Percentiles rank a stretch among this genome's conserved stretches.
Evolutionary conservation across 148 eudicot species (phyloP).

Genomic region (Cornus suecica): DNA sequence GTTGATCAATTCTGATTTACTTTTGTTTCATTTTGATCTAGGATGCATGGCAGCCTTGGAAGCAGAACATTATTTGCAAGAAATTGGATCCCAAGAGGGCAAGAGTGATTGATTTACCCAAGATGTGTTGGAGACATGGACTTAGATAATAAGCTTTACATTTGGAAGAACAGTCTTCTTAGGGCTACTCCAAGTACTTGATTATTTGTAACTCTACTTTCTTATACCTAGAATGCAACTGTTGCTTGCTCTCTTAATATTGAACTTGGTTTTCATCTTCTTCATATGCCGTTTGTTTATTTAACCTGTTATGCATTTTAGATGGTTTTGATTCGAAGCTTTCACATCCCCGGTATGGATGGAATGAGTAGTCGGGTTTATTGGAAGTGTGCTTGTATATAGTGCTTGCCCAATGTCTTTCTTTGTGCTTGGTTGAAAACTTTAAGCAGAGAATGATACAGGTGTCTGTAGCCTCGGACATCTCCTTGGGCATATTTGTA

Average conservation of each 20-base stretch:
- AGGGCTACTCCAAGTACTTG: neutral
- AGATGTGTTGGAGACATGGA: constrained; percentile 1
- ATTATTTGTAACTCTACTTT: neutral
- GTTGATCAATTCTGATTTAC: neutral
- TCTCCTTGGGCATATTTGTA: too few relatives aligned
- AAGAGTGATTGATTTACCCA: constrained; percentile 53
- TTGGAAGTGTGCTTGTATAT: too few relatives aligned
- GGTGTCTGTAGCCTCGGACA: too few relatives aligned
- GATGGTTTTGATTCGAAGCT: neutral
- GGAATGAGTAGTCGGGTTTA: neutral
- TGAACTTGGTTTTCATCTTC: neutral
- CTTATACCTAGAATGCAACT: neutral
- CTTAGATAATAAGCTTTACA: neutral
- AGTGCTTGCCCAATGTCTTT: too few relatives aligned
- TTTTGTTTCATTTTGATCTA: constrained; percentile 20
- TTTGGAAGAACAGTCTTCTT: neutral
- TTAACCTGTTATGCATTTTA: neutral
- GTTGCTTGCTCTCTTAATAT: neutral
- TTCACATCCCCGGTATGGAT: neutral
- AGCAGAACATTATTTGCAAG: constrained; percentile 84
- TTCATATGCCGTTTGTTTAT: neutral
- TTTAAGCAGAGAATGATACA: too few relatives aligned
- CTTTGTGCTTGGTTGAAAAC: too few relatives aligned
- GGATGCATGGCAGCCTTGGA: constrained; percentile 94
- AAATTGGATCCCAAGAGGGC: constrained; percentile 65